Evolutionary conservation across 192 early-diverging fungal species (phyloP).

Genomic region (Spinellus fusiger): DNA sequence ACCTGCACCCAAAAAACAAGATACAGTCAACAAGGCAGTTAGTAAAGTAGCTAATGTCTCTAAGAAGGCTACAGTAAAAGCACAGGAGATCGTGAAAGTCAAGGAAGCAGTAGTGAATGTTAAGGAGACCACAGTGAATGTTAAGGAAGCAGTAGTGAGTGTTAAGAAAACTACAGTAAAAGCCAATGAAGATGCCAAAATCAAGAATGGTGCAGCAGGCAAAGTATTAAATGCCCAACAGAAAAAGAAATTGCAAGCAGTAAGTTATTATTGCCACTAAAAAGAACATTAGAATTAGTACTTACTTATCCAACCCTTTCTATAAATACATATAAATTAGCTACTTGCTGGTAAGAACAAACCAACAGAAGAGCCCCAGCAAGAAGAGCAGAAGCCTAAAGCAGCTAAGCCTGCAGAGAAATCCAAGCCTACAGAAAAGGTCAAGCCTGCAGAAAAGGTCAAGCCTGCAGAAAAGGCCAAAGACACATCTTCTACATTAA

Average conservation of each 20-base stretch:
- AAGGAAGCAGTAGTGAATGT: neutral
- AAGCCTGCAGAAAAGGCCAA: neutral
- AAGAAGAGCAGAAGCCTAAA: neutral
- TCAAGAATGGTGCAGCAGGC: neutral
- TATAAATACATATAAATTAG: neutral
- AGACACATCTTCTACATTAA: constrained; percentile 7
- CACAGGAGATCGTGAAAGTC: neutral
- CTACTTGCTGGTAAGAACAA: neutral
- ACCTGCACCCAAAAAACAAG: too few relatives aligned
- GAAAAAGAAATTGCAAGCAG: constrained; percentile 24
- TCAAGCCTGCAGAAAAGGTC: neutral
- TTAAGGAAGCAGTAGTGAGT: neutral
- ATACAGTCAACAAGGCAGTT: neutral
- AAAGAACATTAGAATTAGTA: constrained; percentile 20
- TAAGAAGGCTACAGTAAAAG: neutral
- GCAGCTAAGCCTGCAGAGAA: neutral
- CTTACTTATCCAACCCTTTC: neutral
- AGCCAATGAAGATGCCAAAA: neutral
- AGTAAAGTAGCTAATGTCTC: neutral
- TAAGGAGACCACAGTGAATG: neutral
- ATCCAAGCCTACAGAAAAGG: neutral
- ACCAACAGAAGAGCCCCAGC: neutral
- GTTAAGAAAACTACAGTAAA: neutral
- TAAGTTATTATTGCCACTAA: constrained; percentile 8
- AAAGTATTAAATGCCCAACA: constrained; percentile 12